phyloP scores from a whole-genome alignment of 306 rosid genomes.

The Canavalia gladiata region DNA sequence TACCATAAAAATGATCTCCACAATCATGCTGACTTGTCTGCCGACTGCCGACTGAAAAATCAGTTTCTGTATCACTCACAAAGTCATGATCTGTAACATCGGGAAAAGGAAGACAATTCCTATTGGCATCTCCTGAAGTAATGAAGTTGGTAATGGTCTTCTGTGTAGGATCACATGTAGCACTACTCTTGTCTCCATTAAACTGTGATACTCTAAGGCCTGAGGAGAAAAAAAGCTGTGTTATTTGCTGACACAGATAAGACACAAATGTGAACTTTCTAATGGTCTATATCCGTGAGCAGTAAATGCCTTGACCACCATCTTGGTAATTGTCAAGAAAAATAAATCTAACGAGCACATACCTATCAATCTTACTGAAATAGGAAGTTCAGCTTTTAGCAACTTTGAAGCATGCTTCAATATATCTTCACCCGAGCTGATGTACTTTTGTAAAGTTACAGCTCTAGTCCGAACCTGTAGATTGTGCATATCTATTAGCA shows the following conservation, averaged over 20 bases:
- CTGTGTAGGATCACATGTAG: conserved; percentile 73
- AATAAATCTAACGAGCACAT: conserved; percentile 36
- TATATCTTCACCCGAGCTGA: conserved; percentile 78
- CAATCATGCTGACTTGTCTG: conserved; percentile 49
- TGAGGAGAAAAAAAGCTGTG: conserved; percentile 47
- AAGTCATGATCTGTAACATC: conserved; percentile 49
- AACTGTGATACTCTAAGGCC: conserved; percentile 89
- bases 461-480: conserved; percentile 89
- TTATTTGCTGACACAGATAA: conserved; percentile 37
- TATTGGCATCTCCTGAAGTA: conserved; percentile 58
- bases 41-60: conserved; percentile 46
- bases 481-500: conserved; percentile 48
- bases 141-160: conserved; percentile 75
- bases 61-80: conserved; percentile 59
- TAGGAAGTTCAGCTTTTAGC: conserved; percentile 93
- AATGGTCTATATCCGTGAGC: conserved; percentile 19
- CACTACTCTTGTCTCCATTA: conserved; percentile 60
- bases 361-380: conserved; percentile 92
- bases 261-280: conserved; percentile 41
- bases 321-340: conserved; percentile 23
- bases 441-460: conserved; percentile 74
- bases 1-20: conserved; percentile 54
- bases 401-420: conserved; percentile 84
- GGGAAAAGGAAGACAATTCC: conserved; percentile 53
- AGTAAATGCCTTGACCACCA: conserved; percentile 26